phyloP scores from a whole-genome alignment of 352 stramenopile species.

The Blastocystis sp. region DNA sequence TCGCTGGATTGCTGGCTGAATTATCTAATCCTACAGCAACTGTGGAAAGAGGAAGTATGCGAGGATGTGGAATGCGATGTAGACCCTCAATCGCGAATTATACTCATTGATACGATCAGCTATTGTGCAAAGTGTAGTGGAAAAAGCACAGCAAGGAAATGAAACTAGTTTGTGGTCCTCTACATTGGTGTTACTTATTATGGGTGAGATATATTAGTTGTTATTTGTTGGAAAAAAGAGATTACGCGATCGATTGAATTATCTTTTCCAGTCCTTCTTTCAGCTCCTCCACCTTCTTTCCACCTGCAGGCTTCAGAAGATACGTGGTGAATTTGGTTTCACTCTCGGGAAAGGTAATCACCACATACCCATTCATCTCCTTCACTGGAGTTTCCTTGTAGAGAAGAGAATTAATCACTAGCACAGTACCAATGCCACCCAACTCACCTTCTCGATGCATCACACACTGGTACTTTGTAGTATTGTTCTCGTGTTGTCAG shows the following conservation, averaged over 20 bases:
- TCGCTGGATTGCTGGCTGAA: background rate
- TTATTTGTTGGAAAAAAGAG: constrained; percentile 75
- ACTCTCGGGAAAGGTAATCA: constrained; percentile 34
- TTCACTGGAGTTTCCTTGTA: background rate
- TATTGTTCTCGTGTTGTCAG: background rate
- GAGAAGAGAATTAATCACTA: constrained; percentile 41
- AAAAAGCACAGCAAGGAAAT: background rate
- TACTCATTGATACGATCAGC: background rate
- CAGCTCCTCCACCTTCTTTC: background rate
- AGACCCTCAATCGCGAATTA: background rate
- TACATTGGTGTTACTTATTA: background rate
- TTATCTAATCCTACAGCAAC: background rate
- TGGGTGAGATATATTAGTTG: background rate
- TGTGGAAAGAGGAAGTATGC: background rate
- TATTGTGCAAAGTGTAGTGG: background rate
- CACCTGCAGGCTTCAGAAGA: constrained; percentile 7
- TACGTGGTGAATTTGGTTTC: background rate
- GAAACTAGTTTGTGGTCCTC: background rate
- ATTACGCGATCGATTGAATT: background rate
- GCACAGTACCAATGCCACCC: background rate
- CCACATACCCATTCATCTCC: background rate
- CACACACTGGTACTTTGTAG: background rate
- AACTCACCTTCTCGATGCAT: constrained; percentile 13
- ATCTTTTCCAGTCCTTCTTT: background rate
- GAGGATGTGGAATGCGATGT: background rate